phyloP scores from a whole-genome alignment of 768 basidiomycete genomes.

The Hericium alpestre region DNA sequence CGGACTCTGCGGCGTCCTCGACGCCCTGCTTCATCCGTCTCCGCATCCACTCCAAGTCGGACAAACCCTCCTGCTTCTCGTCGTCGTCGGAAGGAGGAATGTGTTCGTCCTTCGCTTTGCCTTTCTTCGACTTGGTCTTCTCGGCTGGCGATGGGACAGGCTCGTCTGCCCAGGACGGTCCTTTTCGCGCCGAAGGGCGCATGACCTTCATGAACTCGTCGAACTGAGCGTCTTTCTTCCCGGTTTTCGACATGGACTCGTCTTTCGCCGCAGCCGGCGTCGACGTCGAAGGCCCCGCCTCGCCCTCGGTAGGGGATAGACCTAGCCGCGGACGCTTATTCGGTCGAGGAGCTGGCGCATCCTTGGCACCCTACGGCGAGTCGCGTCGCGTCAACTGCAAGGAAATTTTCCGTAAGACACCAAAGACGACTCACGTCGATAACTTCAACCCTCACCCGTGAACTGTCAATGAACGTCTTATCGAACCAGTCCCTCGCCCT shows the following conservation, averaged over 20 bases:
- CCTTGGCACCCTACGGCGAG: conserved; percentile 46
- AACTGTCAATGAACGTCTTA: conserved; percentile 71
- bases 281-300: conserved; percentile 10
- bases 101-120: conserved; percentile 5
- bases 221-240: conserved; percentile 27
- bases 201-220: conserved; percentile 70
- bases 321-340: conserved; percentile 57
- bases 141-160: conserved; percentile 2
- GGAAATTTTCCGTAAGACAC: background rate
- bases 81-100: conserved; percentile 8
- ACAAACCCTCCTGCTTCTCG: conserved; percentile 30
- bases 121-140: conserved; percentile 7
- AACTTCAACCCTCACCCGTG: conserved; percentile 62
- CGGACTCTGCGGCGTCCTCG: conserved; percentile 9
- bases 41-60: conserved; percentile 71
- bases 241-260: conserved; percentile 2
- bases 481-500: conserved; percentile 78
- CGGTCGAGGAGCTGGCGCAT: conserved; percentile 56
- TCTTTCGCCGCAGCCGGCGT: conserved; percentile 2
- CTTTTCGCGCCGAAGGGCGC: conserved; percentile 48
- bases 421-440: conserved; percentile 52
- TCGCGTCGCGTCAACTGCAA: background rate
- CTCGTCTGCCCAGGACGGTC: conserved; percentile 59
- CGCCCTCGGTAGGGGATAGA: conserved; percentile 17
- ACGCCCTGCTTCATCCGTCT: conserved; percentile 44